A percentile compares a stretch with the other conserved stretches of the same genome.
These are phyloP conservation scores for Microcyclospora pomicola DNA, from an alignment of 2,329 filamentous ascomycete genomes.

Conservation along the genomic window DNA sequence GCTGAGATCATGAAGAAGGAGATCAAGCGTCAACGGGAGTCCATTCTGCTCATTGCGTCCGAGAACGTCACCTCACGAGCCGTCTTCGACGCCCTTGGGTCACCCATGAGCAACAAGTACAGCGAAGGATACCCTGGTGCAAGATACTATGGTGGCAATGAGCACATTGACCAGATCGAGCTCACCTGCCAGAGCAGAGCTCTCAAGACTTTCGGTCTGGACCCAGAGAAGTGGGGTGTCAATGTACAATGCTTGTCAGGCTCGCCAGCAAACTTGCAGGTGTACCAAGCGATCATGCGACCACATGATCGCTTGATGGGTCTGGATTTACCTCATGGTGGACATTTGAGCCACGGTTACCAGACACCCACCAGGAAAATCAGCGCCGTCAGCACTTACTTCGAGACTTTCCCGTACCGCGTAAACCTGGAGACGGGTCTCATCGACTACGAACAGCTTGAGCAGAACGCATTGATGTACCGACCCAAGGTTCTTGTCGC, in stretches of 20 bases:
- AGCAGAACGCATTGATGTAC: conserved; percentile 82
- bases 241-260: conserved; percentile 91
- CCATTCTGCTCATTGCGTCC: conserved; percentile 94
- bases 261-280: conserved; percentile 60
- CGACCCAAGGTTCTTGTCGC: conserved; percentile 93
- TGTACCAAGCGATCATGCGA: conserved; percentile 85
- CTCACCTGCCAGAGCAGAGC: conserved; percentile 88
- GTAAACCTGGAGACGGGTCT: conserved; percentile 80
- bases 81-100: conserved; percentile 93
- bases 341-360: conserved; percentile 92
- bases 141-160: conserved; percentile 97
- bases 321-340: conserved; percentile 88
- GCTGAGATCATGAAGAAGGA: conserved; percentile 94
- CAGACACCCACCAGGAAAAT: conserved; percentile 76
- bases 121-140: conserved; percentile 96
- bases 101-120: conserved; percentile 92
- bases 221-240: conserved; percentile 87
- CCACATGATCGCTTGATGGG: conserved; percentile 95
- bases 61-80: conserved; percentile 98
- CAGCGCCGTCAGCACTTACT: conserved; percentile 95
- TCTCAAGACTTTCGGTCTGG: conserved; percentile 77
- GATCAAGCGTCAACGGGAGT: conserved; percentile 94
- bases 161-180: conserved; percentile 96
- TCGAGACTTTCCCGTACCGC: conserved; percentile 95
- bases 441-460: conserved; percentile 90